Base-by-base conservation (phyloP, 306 rosid genomes). In the Acacia acuminata region DNA sequence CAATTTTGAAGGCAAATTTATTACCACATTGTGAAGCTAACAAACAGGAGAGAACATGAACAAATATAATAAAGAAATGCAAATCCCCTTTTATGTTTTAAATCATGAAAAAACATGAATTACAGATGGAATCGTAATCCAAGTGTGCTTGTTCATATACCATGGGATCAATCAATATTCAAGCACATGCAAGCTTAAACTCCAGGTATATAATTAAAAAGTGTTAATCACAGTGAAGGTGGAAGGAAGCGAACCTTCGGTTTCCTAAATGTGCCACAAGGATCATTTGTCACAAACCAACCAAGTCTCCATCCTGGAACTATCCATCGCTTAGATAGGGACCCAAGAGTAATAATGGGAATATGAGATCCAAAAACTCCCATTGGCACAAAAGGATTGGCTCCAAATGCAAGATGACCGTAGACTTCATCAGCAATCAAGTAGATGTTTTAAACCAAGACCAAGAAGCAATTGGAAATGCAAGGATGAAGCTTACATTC, bases 231-330 rank as follows among this genome's bases (percentile, higher is more conserved):
- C 2, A 30, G 32, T 30, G 32, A 30, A 30, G 32, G 66, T 36
- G 44, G 55, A 65, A 43, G 76, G 40, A 81, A 73, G 32, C 70
- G 73, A 67, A 96, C 99, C 97, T 94, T 96, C 73, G 94, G 99
- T 45, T 88, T 77, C 81, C 87, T 86, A 74, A 88, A 96, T 73
- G 72, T 87, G 82, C 94, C 96, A 80, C 79, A 75, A 2, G 98
- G 98, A 87, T 96, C 99, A 76, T 71, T 90, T 67, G 94, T 93
- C 66, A 92, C 99, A 76, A 96, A 89, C 99, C 98, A 96, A 76
- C 99, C 99, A 63, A 96, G 94, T 75, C 99, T 88, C 99, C 99
- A 94, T 60, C 98, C 99, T 0, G 99, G 98, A 22, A 94, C 93
- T 45, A 96, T 90, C 99, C 99, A 94, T 91, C 99, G 89, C 93